Conservation (phyloP, 1,139 yeast genomes). For the Debaryomyces fabryi region DNA sequence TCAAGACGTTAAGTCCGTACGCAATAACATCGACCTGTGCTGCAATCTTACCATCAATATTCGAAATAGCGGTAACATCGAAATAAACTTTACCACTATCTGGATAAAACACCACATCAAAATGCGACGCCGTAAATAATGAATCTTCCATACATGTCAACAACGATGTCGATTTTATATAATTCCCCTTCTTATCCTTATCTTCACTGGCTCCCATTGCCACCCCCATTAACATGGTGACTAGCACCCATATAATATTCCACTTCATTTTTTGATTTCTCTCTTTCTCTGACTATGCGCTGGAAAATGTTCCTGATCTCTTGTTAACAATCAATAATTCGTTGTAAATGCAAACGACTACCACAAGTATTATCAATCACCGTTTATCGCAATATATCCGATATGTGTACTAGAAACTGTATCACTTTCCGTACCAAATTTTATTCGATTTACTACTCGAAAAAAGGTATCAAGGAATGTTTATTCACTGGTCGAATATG, state of each 20-base stretch:
- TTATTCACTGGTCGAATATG: not conserved
- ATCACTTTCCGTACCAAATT: not conserved
- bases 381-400: not conserved
- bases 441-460: not conserved
- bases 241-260: constrained; percentile 11
- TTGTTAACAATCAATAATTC: not conserved
- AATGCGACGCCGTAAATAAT: constrained; percentile 82
- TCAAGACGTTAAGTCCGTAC: constrained; percentile 76
- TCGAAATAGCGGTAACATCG: constrained; percentile 77
- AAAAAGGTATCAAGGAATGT: not conserved
- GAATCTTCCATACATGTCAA: constrained; percentile 93
- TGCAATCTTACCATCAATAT: constrained; percentile 71
- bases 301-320: not conserved
- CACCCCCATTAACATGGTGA: constrained; percentile 11
- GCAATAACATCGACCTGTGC: constrained; percentile 73
- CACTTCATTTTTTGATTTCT: constrained; percentile 7
- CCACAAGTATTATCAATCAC: not conserved
- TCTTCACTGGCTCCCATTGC: not conserved
- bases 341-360: not conserved
- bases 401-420: not conserved
- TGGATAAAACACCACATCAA: constrained; percentile 76
- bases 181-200: constrained; percentile 21
- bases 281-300: not conserved
- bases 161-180: constrained; percentile 67
- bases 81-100: constrained; percentile 62